Evolutionary conservation across 768 basidiomycete species (phyloP).

Genomic region (Mycena galopus): DNA sequence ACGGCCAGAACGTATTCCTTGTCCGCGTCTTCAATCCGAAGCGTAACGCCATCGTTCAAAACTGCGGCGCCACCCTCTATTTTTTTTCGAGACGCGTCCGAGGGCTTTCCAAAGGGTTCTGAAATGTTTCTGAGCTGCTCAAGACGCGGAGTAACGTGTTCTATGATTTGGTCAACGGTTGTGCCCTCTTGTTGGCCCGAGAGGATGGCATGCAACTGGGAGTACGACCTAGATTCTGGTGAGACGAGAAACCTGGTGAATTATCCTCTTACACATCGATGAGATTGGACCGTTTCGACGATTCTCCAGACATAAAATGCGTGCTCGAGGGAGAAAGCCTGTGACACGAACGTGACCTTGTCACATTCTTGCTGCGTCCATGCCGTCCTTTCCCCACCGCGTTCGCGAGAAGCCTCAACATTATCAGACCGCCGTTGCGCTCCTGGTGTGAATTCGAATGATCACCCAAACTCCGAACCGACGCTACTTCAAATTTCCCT

Average conservation of each 20-base stretch:
- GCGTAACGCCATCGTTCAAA: constrained; percentile 72
- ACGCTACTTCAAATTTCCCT: too few species aligned
- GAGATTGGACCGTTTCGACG: constrained; percentile 74
- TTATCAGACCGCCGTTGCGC: too few species aligned
- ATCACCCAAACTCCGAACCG: too few species aligned
- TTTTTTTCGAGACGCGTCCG: constrained; percentile 72
- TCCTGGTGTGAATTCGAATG: too few species aligned
- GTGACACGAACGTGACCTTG: too few species aligned
- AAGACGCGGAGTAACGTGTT: constrained; percentile 70
- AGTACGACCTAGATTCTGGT: constrained; percentile 15
- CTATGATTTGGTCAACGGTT: constrained; percentile 67
- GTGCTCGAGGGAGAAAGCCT: too few species aligned
- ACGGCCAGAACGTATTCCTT: constrained; percentile 80
- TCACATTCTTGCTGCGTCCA: too few species aligned
- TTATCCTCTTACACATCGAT: constrained; percentile 72
- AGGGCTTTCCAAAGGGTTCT: constrained; percentile 80
- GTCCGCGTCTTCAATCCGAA: constrained; percentile 76
- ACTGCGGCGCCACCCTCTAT: constrained; percentile 77
- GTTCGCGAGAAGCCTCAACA: too few species aligned
- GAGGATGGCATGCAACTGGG: constrained; percentile 69
- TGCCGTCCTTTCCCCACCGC: too few species aligned
- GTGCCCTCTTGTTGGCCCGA: constrained; percentile 72
- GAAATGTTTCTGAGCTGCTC: constrained; percentile 67
- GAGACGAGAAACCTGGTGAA: neutral
- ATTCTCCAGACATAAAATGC: constrained; percentile 57